These are phyloP conservation scores for Diplodia mutila DNA, from an alignment of 2,329 filamentous ascomycete genomes.

Conservation along the genomic window DNA sequence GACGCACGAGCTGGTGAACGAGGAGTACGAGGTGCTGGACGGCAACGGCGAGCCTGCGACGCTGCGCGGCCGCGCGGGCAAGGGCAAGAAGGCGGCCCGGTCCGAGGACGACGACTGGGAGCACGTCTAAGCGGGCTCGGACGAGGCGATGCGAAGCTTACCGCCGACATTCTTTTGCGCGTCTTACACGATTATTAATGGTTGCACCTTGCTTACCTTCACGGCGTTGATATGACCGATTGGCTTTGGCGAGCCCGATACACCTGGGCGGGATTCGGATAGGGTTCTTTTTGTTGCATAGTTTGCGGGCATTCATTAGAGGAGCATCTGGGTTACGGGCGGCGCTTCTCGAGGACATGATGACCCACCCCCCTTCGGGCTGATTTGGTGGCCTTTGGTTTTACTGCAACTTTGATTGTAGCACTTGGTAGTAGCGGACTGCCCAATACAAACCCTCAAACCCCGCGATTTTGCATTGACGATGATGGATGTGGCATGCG, in stretches of 20 bases:
- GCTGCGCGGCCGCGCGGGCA: conserved; percentile 36
- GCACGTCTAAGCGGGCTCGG: conserved; percentile 39
- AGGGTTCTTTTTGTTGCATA: conserved; percentile 12
- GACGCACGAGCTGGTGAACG: conserved; percentile 63
- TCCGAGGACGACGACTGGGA: conserved; percentile 47
- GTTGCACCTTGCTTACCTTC: background rate
- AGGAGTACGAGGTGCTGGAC: conserved; percentile 62
- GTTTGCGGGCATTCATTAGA: conserved; percentile 27
- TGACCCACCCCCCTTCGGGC: conserved; percentile 9
- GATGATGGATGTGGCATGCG: background rate
- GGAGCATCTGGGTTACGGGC: conserved; percentile 24
- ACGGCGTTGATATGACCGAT: conserved; percentile 5
- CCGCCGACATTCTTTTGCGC: conserved; percentile 20
- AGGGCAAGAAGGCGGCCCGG: conserved; percentile 34
- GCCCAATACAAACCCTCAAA: conserved; percentile 18
- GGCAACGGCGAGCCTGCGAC: conserved; percentile 43
- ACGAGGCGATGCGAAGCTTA: background rate
- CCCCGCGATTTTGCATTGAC: conserved; percentile 5
- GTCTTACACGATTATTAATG: conserved; percentile 17
- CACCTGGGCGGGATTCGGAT: conserved; percentile 3
- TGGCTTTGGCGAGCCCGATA: background rate
- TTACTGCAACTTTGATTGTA: conserved; percentile 13
- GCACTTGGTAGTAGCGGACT: background rate
- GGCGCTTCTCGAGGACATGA: conserved; percentile 29
- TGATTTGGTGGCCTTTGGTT: conserved; percentile 8